phyloP scores from a whole-genome alignment of 1,139 yeast species.

The Sugiyamaella neomexicana region DNA sequence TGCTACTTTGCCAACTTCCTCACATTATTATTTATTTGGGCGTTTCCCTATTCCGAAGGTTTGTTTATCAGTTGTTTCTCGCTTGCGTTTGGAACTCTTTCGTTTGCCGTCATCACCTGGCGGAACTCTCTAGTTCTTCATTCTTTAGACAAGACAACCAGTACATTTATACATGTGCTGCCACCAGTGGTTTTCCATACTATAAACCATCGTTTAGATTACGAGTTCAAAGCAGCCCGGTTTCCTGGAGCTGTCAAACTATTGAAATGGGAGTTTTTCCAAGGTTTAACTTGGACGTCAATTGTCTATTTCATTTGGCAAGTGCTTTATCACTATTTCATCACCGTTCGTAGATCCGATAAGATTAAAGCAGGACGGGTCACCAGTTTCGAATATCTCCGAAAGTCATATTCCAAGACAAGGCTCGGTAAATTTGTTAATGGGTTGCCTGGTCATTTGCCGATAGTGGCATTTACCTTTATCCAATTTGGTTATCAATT shows the following conservation, averaged over 20 bases:
- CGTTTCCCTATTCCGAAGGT: slow-evolving; percentile 68
- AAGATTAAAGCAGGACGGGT: slow-evolving; percentile 83
- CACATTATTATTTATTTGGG: slow-evolving; percentile 74
- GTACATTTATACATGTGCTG: slow-evolving; percentile 84
- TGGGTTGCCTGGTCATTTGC: slow-evolving; percentile 78
- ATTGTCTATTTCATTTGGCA: slow-evolving; percentile 93
- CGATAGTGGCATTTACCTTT: slow-evolving; percentile 78
- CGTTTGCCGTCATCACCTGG: slow-evolving; percentile 97
- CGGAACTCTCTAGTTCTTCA: slow-evolving; percentile 90
- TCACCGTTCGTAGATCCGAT: slow-evolving; percentile 74
- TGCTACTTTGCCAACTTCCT: slow-evolving; percentile 87
- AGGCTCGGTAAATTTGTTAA: slow-evolving; percentile 77
- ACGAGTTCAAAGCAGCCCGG: slow-evolving; percentile 53
- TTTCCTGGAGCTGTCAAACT: slow-evolving; percentile 80
- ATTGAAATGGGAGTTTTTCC: slow-evolving; percentile 66
- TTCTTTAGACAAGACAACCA: slow-evolving; percentile 89
- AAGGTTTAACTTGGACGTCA: slow-evolving; percentile 77
- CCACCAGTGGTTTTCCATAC: slow-evolving; percentile 91
- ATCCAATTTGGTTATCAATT: slow-evolving; percentile 88
- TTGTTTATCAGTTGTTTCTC: slow-evolving; percentile 83
- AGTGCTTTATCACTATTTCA: slow-evolving; percentile 82
- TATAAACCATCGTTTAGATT: slow-evolving; percentile 74
- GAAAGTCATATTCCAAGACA: slow-evolving; percentile 65
- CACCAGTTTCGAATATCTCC: slow-evolving; percentile 83
- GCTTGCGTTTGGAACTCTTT: slow-evolving; percentile 80